phyloP scores from a whole-genome alignment of 148 eudicot genomes.

The Chenopodium suecicum region DNA sequence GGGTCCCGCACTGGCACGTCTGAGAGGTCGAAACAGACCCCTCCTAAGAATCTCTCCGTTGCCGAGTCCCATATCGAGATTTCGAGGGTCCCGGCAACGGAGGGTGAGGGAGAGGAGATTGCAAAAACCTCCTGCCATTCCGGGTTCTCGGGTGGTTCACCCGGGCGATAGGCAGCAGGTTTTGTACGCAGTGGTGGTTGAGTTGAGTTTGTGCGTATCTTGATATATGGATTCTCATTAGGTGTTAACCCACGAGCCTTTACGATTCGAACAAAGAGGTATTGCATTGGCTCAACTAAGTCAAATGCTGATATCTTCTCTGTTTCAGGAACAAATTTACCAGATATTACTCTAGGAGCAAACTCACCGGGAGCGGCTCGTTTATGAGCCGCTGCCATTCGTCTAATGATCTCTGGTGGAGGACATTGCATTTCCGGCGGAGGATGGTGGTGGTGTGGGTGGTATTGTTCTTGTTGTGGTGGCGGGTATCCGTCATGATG shows the following conservation, averaged over 20 bases:
- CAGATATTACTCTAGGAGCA: constrained; percentile 56
- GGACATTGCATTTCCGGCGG: constrained; percentile 38
- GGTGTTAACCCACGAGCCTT: constrained; percentile 66
- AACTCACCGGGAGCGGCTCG: constrained; percentile 44
- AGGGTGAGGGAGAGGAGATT: constrained; percentile 17
- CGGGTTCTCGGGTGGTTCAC: constrained; percentile 43
- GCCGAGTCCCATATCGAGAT: constrained; percentile 81
- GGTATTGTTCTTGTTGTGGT: constrained; percentile 3
- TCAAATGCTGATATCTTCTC: constrained; percentile 62
- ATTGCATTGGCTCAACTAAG: constrained; percentile 93
- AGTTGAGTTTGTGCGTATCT: constrained; percentile 48
- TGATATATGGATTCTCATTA: constrained; percentile 55
- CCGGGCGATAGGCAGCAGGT: constrained; percentile 44
- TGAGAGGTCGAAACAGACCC: constrained; percentile 89
- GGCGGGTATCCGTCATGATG: constrained; percentile 19
- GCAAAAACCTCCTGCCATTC: constrained; percentile 89
- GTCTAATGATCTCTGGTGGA: constrained; percentile 54
- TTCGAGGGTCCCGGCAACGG: constrained; percentile 56
- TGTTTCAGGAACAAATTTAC: constrained; percentile 32
- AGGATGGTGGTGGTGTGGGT: constrained; percentile 20
- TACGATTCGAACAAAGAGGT: constrained; percentile 58
- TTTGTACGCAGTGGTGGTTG: constrained; percentile 42
- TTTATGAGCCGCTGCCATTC: constrained; percentile 27
- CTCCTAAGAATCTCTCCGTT: constrained; percentile 74
- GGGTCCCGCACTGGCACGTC: constrained; percentile 93